Percentiles rank a stretch among this genome's conserved stretches.
phyloP scores from a whole-genome alignment of 305 asterid species.

The Salvia sclarea region DNA sequence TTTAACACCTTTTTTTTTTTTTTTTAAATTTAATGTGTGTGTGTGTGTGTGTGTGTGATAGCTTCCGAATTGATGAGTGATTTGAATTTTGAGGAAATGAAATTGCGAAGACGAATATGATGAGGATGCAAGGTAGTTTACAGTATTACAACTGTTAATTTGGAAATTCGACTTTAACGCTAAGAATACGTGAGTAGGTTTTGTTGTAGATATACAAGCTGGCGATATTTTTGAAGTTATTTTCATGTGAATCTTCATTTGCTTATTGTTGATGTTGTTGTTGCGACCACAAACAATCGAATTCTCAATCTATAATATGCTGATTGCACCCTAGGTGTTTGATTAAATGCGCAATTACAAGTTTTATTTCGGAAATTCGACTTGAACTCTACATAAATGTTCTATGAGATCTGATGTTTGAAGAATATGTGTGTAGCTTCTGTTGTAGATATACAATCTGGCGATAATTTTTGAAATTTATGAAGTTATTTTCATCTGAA shows the following conservation, averaged over 20 bases:
- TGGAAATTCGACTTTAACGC: not conserved
- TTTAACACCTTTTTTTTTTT: not conserved
- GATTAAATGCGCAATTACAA: too few species aligned
- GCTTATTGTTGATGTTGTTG: not conserved
- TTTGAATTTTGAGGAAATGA: constrained; percentile 18
- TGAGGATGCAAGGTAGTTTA: not conserved
- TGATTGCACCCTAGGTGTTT: too few species aligned
- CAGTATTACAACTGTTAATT: not conserved
- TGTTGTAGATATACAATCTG: not conserved
- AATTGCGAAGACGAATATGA: not conserved
- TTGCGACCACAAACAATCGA: too few species aligned
- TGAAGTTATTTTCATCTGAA: not conserved
- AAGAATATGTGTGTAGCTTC: not conserved
- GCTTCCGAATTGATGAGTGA: not conserved
- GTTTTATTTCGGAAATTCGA: not conserved
- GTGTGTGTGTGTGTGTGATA: not conserved
- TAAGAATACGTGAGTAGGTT: not conserved
- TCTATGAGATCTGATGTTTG: too few species aligned
- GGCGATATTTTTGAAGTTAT: not conserved
- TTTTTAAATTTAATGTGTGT: too few species aligned
- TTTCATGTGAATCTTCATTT: constrained; percentile 2
- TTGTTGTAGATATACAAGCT: not conserved
- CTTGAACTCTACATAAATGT: too few species aligned
- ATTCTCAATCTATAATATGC: too few species aligned
- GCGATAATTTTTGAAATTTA: not conserved